Conservation (phyloP, 495 filamentous ascomycete genomes). For the Daldinia childiae region DNA sequence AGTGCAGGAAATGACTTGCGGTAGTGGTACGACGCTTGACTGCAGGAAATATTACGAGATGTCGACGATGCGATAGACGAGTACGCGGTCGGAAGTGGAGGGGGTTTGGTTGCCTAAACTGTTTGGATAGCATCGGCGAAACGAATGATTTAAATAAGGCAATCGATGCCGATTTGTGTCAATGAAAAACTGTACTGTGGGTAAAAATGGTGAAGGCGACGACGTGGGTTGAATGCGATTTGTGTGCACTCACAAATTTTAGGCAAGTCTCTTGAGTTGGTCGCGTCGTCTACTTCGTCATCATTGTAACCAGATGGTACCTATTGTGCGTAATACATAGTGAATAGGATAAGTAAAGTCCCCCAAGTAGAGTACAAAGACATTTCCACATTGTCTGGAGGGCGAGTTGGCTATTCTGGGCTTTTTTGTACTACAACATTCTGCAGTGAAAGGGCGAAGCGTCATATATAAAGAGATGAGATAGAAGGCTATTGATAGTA, state of each 20-base stretch:
- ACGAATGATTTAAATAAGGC: background rate
- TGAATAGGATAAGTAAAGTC: slow-evolving; percentile 2
- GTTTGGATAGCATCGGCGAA: slow-evolving; percentile 5
- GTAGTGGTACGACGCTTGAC: slow-evolving; percentile 9
- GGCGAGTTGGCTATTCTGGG: slow-evolving; percentile 10
- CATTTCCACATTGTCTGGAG: background rate
- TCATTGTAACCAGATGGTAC: slow-evolving; percentile 2
- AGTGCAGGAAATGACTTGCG: background rate
- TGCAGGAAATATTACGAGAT: background rate
- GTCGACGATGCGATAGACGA: background rate
- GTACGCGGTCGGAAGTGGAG: background rate
- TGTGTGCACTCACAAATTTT: slow-evolving; percentile 4
- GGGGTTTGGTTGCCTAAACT: background rate
- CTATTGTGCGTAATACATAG: slow-evolving; percentile 8
- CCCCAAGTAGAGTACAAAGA: slow-evolving; percentile 16
- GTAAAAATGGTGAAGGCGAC: background rate
- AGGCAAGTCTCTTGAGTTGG: slow-evolving; percentile 4
- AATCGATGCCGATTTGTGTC: slow-evolving; percentile 1
- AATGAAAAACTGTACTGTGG: background rate
- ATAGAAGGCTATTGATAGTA: slow-evolving; percentile 11
- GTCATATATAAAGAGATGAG: background rate
- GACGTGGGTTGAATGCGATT: background rate
- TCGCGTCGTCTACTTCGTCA: slow-evolving; percentile 11
- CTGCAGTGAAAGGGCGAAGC: slow-evolving; percentile 17
- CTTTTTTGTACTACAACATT: slow-evolving; percentile 14